phyloP scores from a whole-genome alignment of 495 filamentous ascomycete species.

The Glutinoglossum americanum region DNA sequence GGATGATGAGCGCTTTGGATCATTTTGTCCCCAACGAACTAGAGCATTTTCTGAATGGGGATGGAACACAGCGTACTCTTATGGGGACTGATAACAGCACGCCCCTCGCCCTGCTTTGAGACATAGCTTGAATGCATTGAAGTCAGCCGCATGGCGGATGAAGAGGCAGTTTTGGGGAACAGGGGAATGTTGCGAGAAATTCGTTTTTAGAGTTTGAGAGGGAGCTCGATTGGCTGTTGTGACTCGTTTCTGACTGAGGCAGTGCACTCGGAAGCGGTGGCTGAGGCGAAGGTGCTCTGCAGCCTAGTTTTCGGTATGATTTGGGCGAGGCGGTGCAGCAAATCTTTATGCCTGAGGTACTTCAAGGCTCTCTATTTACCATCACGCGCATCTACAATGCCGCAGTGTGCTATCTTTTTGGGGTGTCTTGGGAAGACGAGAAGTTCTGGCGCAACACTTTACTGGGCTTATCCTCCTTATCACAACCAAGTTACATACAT shows the following conservation, averaged over 20 bases:
- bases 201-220: neutral
- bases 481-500: too few species aligned
- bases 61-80: neutral
- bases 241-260: neutral
- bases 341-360: neutral
- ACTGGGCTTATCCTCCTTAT: too few species aligned
- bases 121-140: neutral
- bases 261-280: neutral
- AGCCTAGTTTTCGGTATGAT: neutral
- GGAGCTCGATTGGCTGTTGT: neutral
- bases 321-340: neutral
- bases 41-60: neutral
- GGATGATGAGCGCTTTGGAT: neutral
- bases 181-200: neutral
- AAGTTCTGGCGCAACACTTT: too few species aligned
- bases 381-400: neutral
- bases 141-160: neutral
- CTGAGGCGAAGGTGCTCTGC: neutral
- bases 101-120: neutral
- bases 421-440: too few species aligned
- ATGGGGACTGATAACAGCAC: neutral
- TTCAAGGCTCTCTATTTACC: neutral
- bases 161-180: neutral
- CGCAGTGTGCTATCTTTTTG: too few species aligned
- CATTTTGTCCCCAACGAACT: neutral